phyloP scores from a whole-genome alignment of 257 asterid genomes.

The Nicotiana otophora region DNA sequence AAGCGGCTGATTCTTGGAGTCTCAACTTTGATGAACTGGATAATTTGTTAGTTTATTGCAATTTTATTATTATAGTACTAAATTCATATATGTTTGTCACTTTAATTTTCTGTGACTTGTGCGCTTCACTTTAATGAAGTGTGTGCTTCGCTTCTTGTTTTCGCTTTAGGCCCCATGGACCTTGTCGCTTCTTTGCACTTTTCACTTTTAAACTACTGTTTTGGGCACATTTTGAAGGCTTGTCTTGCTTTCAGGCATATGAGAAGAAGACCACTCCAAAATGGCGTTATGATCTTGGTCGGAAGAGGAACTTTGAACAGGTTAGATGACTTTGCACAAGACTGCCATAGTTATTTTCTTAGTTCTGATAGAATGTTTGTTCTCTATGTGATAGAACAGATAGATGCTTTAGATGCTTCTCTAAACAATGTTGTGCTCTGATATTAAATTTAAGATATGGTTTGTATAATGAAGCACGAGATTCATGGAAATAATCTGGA shows the following conservation, averaged over 20 bases:
- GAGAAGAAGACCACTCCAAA: conserved; percentile 81
- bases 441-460: not conserved
- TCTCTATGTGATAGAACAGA: not conserved
- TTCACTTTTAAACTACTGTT: no score
- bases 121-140: no score
- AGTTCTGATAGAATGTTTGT: not conserved
- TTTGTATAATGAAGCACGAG: not conserved
- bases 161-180: no score
- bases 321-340: conserved; percentile 17
- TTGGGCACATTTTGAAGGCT: not conserved
- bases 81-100: no score
- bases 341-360: not conserved
- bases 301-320: conserved; percentile 72
- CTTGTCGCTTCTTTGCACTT: no score
- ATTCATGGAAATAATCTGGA: not conserved
- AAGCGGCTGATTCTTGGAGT: no score
- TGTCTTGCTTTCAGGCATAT: conserved; percentile 61
- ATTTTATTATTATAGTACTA: no score
- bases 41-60: no score
- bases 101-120: no score
- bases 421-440: not conserved
- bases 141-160: no score
- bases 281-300: conserved; percentile 97
- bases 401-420: not conserved
- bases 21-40: no score